Base-by-base conservation (phyloP, 73 alveolate genomes). In the Paramecium caudatum region DNA sequence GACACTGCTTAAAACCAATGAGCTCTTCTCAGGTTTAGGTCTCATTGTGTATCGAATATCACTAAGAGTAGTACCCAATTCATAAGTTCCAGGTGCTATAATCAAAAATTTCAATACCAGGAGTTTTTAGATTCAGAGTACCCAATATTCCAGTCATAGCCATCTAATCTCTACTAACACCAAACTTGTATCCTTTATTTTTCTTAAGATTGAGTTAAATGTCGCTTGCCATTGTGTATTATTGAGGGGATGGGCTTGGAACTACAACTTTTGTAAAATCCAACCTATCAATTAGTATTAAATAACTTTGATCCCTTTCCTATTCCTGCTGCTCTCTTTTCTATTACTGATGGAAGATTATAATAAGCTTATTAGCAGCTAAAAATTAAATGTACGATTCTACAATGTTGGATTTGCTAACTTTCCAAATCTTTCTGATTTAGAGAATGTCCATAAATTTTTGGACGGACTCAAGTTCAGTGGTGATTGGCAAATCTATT, bases 31-130 rank as follows among this genome's bases (percentile, higher is more conserved):
- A 16, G 47, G 88, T 74, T 74, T 74, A 6, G 88, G 88, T 41
- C 88, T 74, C 88, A 74, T 74, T 6, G 88, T 74, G 27, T 74
- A 74, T 74, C 88, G 36, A 17, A 39, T 74, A n/a, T 74, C 88
- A 74, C 88, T 74, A 7, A 74, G 32, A 10, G 88, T 74, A 1
- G 41, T 3, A 41, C 88, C 88, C 9, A 74, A 45, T 17, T 74
- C 65, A 39, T 74, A 74, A 10, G 62, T 74, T 74, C 88, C 88
- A 74, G 88, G 88, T 0, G 88, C 88, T 74, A 74, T 16, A 41
- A 8, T 16, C 10, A 9, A 10, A 6, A 74, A 17, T 41, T 39
- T 74, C 32, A 0, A 33, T 21, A 74, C 88, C 88, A 41, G 88
- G 88, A 74, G 62, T 74, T 13, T 74, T 74, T 17, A 43, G 46